These are phyloP conservation scores for Chytriomyces confervae DNA, from an alignment of 192 early-diverging fungal species.

Conservation along the genomic window DNA sequence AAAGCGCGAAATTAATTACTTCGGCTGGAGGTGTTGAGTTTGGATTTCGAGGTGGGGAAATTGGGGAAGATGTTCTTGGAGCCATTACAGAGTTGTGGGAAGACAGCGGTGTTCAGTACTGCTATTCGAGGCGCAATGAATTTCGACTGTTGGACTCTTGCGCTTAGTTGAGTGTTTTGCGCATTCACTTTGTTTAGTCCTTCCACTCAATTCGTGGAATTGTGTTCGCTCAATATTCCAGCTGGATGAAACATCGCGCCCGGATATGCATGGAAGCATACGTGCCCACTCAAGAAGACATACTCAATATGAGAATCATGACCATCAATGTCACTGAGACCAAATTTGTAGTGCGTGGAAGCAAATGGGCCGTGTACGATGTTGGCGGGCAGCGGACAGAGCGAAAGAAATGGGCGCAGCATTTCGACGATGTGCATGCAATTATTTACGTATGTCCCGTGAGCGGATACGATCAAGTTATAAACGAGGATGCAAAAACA, in stretches of 20 bases:
- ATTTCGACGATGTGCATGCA: slow-evolving; percentile 66
- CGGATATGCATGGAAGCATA: neutral
- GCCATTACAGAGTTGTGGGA: slow-evolving; percentile 6
- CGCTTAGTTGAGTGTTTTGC: slow-evolving; percentile 12
- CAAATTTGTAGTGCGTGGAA: slow-evolving; percentile 43
- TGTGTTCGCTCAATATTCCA: neutral
- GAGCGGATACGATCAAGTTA: slow-evolving; percentile 64
- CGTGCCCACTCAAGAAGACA: slow-evolving; percentile 6
- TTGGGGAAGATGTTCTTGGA: neutral
- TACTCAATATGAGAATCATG: neutral
- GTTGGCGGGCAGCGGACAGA: slow-evolving; percentile 64
- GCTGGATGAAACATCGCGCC: neutral
- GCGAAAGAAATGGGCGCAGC: slow-evolving; percentile 65
- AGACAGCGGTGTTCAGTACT: slow-evolving; percentile 21
- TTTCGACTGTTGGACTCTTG: slow-evolving; percentile 18
- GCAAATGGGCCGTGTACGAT: slow-evolving; percentile 58
- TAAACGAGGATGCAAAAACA: slow-evolving; percentile 60
- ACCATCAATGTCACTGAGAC: neutral
- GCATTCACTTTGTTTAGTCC: too few species aligned
- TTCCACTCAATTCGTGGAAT: too few species aligned
- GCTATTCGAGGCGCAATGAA: neutral
- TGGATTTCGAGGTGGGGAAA: neutral
- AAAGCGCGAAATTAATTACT: too few species aligned
- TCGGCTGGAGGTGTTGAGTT: neutral
- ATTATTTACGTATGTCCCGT: slow-evolving; percentile 70